phyloP scores from a whole-genome alignment of 345 rosid species.

The Cardamine resedifolia region DNA sequence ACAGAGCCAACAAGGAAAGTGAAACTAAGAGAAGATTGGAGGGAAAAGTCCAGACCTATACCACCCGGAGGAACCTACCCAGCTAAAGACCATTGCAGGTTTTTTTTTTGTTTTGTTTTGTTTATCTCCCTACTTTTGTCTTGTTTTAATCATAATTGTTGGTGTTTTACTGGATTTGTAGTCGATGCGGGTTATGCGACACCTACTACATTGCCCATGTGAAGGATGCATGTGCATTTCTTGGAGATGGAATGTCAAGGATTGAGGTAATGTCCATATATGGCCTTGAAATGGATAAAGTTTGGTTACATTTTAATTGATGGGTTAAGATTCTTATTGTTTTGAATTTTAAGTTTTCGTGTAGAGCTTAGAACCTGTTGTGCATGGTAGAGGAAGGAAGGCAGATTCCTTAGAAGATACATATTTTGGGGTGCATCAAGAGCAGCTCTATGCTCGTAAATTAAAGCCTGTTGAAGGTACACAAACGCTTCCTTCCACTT shows the following conservation, averaged over 20 bases:
- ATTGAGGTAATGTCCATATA: conserved; percentile 65
- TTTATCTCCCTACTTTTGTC: neutral
- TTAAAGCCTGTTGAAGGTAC: conserved; percentile 80
- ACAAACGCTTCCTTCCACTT: neutral
- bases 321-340: conserved; percentile 13
- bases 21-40: conserved; percentile 84
- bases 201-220: conserved; percentile 94
- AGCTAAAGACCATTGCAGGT: conserved; percentile 98
- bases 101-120: neutral
- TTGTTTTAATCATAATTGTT: neutral
- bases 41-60: conserved; percentile 76
- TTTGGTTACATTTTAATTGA: neutral
- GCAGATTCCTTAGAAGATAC: conserved; percentile 70
- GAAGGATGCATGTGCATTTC: conserved; percentile 89
- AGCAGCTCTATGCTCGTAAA: conserved; percentile 87
- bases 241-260: conserved; percentile 94
- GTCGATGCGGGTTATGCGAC: conserved; percentile 91
- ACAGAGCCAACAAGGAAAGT: conserved; percentile 46
- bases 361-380: conserved; percentile 75
- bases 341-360: neutral
- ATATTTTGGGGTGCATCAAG: conserved; percentile 77
- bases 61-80: conserved; percentile 92
- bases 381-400: conserved; percentile 92
- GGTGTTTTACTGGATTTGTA: conserved; percentile 26
- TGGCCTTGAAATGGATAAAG: neutral